Percentiles rank a stretch among this genome's conserved stretches.
Evolutionary conservation across 2,329 filamentous ascomycete species (phyloP).

Genomic region (Hypocreales sp.): DNA sequence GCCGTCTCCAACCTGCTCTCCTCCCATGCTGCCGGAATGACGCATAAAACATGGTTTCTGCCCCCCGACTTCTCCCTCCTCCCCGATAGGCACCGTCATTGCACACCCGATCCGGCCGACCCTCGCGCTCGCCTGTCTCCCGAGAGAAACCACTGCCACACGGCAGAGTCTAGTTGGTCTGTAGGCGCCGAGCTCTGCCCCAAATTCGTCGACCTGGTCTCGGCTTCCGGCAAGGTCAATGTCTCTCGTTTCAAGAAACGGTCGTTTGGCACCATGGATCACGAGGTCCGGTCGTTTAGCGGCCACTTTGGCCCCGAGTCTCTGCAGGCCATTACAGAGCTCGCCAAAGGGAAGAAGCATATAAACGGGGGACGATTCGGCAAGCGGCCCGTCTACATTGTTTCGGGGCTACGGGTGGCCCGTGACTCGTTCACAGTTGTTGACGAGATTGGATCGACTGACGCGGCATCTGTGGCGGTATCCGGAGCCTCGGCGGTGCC

Average conservation of each 20-base stretch:
- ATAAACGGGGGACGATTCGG: neutral
- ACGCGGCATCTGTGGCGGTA: neutral
- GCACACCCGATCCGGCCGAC: neutral
- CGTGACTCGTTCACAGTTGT: neutral
- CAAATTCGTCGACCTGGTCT: neutral
- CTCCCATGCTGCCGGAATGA: too few species aligned
- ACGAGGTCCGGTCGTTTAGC: neutral
- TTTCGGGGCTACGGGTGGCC: neutral
- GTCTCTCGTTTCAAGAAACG: neutral
- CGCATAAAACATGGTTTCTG: neutral
- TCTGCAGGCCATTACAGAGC: neutral
- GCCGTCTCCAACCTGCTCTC: too few species aligned
- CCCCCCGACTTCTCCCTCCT: neutral
- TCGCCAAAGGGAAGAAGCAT: neutral
- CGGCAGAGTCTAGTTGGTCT: neutral
- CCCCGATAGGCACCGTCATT: neutral
- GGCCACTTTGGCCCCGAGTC: neutral
- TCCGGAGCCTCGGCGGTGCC: neutral
- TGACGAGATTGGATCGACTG: neutral
- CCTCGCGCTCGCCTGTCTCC: neutral
- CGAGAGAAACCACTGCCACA: neutral
- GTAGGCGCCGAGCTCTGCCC: neutral
- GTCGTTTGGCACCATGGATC: neutral
- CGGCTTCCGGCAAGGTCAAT: neutral
- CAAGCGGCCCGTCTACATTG: neutral